phyloP scores from a whole-genome alignment of 1,284 basidiomycete species.

The Ustilago tritici region DNA sequence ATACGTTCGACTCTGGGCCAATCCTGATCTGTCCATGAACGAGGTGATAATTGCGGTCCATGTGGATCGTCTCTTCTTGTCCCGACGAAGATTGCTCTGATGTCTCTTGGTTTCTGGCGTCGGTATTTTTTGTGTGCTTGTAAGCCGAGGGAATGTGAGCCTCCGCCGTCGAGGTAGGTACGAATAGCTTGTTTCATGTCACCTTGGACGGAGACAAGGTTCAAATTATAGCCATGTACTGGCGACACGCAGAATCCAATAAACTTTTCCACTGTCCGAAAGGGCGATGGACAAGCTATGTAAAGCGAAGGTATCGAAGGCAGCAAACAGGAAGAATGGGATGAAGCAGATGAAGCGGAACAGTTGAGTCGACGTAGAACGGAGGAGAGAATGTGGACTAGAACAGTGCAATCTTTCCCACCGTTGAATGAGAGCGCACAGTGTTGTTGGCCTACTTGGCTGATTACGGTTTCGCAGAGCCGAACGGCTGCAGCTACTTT shows the following conservation, averaged over 20 bases:
- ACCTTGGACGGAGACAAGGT: slow-evolving; percentile 81
- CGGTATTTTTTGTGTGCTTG: neutral
- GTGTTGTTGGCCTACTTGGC: slow-evolving; percentile 54
- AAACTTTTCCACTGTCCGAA: slow-evolving; percentile 85
- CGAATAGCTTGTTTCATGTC: slow-evolving; percentile 86
- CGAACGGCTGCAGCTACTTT: slow-evolving; percentile 53
- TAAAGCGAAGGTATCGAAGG: slow-evolving; percentile 83
- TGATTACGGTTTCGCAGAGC: slow-evolving; percentile 59
- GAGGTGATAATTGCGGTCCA: slow-evolving; percentile 71
- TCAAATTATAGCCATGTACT: slow-evolving; percentile 78
- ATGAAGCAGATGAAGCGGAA: neutral
- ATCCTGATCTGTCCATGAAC: slow-evolving; percentile 70
- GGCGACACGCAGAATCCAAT: slow-evolving; percentile 75
- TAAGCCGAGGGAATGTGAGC: slow-evolving; percentile 19
- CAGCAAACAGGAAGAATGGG: slow-evolving; percentile 15
- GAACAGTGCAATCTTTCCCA: slow-evolving; percentile 94
- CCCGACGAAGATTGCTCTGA: slow-evolving; percentile 87
- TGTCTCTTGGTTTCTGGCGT: slow-evolving; percentile 14
- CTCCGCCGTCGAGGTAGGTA: slow-evolving; percentile 75
- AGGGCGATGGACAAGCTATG: slow-evolving; percentile 90
- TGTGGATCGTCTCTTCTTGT: slow-evolving; percentile 90
- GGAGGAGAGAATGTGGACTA: slow-evolving; percentile 88
- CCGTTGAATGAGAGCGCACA: slow-evolving; percentile 88
- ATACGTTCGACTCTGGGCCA: slow-evolving; percentile 93
- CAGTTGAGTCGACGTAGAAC: slow-evolving; percentile 73